phyloP scores from a whole-genome alignment of 1,284 basidiomycete species.

The Ustilago cynodontis region DNA sequence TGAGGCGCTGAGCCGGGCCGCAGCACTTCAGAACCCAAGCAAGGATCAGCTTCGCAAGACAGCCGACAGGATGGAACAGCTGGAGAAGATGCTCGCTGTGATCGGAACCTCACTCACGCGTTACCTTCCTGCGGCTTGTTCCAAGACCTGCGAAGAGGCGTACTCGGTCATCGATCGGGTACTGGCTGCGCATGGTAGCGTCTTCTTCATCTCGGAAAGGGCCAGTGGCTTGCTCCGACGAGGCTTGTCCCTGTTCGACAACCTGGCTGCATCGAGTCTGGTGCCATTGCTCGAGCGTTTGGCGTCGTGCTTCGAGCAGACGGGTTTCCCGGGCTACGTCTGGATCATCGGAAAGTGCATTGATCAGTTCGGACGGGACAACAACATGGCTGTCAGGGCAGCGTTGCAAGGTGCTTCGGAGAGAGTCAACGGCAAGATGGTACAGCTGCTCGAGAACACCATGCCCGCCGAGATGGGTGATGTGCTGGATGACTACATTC shows the following conservation, averaged over 20 bases:
- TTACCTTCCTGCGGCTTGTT: constrained; percentile 80
- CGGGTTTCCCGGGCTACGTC: constrained; percentile 87
- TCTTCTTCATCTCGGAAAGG: constrained; percentile 85
- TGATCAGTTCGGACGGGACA: constrained; percentile 55
- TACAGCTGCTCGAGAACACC: constrained; percentile 47
- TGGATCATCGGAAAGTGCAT: constrained; percentile 91
- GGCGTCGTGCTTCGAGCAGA: constrained; percentile 81
- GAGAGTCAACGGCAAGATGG: constrained; percentile 55
- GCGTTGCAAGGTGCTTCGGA: constrained; percentile 58
- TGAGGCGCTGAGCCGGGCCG: constrained; percentile 71
- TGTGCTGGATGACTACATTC: constrained; percentile 94
- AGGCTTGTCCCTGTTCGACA: constrained; percentile 85
- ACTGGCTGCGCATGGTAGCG: constrained; percentile 82
- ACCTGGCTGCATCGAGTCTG: constrained; percentile 78
- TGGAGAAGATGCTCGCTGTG: constrained; percentile 61
- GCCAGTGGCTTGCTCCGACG: constrained; percentile 86
- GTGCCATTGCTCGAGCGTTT: constrained; percentile 81
- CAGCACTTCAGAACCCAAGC: constrained; percentile 61
- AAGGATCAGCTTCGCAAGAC: constrained; percentile 78
- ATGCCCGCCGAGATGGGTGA: constrained; percentile 53
- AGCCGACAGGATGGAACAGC: constrained; percentile 75
- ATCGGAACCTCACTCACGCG: constrained; percentile 28
- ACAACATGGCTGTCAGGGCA: constrained; percentile 37
- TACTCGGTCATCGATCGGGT: constrained; percentile 88
- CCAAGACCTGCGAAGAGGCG: constrained; percentile 81